phyloP scores from a whole-genome alignment of 169 alveolate genomes.

The Cardiosporidium cionae region DNA sequence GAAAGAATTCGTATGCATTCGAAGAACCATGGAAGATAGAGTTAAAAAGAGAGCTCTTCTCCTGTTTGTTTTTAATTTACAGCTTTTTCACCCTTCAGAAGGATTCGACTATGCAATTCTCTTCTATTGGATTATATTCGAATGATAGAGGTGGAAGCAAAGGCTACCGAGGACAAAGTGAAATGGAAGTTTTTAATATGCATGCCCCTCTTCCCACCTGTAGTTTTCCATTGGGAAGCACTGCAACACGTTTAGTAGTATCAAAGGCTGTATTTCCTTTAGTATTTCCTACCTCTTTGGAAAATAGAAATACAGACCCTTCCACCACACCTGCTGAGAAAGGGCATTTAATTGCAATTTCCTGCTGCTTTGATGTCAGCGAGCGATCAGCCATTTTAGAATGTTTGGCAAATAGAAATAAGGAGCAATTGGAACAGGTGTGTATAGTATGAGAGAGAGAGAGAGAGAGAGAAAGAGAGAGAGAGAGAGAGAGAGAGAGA shows the following conservation, averaged over 20 bases:
- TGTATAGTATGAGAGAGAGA: not conserved
- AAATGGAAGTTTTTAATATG: not conserved
- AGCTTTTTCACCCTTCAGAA: not conserved
- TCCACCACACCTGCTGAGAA: not conserved
- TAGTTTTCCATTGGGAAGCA: not conserved
- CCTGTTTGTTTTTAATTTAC: not conserved
- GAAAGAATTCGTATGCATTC: no score
- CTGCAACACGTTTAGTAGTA: not conserved
- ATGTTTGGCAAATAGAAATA: not conserved
- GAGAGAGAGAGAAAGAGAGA: no score
- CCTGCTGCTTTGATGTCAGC: not conserved
- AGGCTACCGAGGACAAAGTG: no score
- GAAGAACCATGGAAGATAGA: no score
- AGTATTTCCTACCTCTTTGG: no score
- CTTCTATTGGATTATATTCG: no score
- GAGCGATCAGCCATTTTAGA: not conserved
- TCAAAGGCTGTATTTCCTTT: not conserved
- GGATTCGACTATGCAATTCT: not conserved
- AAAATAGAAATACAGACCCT: not conserved
- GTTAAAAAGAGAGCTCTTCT: no score
- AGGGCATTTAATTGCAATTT: not conserved
- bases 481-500: no score
- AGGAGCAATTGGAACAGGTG: not conserved
- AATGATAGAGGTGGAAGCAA: no score
- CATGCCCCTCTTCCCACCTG: not conserved